Evolutionary conservation across 139 green algal species (phyloP).

Genomic region (Coelastrella sp.): DNA sequence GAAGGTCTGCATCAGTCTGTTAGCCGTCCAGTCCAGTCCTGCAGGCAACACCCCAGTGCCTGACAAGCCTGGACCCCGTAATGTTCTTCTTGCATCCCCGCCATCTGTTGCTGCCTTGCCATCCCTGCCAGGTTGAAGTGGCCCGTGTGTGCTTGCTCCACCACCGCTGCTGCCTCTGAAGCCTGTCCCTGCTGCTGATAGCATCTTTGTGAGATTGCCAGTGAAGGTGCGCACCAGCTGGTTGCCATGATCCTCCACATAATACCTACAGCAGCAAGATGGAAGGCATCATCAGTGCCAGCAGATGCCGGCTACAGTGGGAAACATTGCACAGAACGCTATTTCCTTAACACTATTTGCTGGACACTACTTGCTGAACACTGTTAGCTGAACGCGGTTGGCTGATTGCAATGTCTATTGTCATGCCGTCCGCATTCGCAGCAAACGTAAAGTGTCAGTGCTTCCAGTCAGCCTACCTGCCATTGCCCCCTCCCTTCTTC

Average conservation of each 20-base stretch:
- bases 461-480: slow-evolving; percentile 1
- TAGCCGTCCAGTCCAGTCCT: slow-evolving; percentile 15
- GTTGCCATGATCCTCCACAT: slow-evolving; percentile 47
- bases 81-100: background rate
- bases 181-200: slow-evolving; percentile 17
- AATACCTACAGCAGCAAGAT: background rate
- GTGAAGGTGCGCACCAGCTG: slow-evolving; percentile 48
- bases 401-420: too few species aligned
- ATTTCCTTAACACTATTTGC: too few species aligned
- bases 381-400: too few species aligned
- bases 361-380: too few species aligned
- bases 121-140: background rate
- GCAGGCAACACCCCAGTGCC: background rate
- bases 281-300: background rate
- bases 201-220: slow-evolving; percentile 47
- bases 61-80: background rate
- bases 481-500: slow-evolving; percentile 29
- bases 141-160: background rate
- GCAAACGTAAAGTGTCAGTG: background rate
- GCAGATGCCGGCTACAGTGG: too few species aligned
- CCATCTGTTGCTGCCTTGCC: slow-evolving; percentile 14
- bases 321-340: too few species aligned
- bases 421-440: background rate
- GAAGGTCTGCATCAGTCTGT: slow-evolving; percentile 34
- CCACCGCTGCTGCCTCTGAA: background rate